Evolutionary conservation across 2,329 filamentous ascomycete genomes (phyloP).

Genomic region (Cordyceps cicadae): DNA sequence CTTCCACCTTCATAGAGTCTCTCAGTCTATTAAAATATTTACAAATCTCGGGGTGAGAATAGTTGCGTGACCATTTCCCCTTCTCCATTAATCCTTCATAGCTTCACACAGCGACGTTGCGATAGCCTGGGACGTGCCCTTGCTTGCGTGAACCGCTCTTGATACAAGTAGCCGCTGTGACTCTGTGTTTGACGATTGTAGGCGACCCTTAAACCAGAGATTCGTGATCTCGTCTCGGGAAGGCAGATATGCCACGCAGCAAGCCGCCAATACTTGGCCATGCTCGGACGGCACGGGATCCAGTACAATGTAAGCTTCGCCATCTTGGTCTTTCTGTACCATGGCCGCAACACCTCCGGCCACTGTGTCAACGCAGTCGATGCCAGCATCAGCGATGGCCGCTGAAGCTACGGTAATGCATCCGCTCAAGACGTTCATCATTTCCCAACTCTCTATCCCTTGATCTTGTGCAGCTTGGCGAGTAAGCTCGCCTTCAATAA

Average conservation of each 20-base stretch:
- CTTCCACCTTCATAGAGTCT: no score
- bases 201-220: constrained; percentile 78
- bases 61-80: not conserved
- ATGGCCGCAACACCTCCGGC: constrained; percentile 83
- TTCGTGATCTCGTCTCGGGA: constrained; percentile 86
- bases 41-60: not conserved
- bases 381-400: constrained; percentile 86
- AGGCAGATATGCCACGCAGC: constrained; percentile 84
- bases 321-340: constrained; percentile 36
- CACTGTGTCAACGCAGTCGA: constrained; percentile 89
- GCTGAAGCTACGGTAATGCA: constrained; percentile 92
- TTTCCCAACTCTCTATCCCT: constrained; percentile 65
- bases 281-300: constrained; percentile 82
- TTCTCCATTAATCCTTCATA: not conserved
- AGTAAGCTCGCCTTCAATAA: constrained; percentile 89
- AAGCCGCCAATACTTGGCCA: constrained; percentile 67
- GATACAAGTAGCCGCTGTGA: constrained; percentile 29
- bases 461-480: constrained; percentile 38
- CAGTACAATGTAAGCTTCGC: constrained; percentile 49
- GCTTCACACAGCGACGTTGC: constrained; percentile 29
- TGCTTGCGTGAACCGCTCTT: constrained; percentile 33
- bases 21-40: not conserved
- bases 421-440: constrained; percentile 84
- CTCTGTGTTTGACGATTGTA: constrained; percentile 32
- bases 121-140: constrained; percentile 26